Conservation (phyloP, 495 filamentous ascomycete genomes). For the Neurospora africana region DNA sequence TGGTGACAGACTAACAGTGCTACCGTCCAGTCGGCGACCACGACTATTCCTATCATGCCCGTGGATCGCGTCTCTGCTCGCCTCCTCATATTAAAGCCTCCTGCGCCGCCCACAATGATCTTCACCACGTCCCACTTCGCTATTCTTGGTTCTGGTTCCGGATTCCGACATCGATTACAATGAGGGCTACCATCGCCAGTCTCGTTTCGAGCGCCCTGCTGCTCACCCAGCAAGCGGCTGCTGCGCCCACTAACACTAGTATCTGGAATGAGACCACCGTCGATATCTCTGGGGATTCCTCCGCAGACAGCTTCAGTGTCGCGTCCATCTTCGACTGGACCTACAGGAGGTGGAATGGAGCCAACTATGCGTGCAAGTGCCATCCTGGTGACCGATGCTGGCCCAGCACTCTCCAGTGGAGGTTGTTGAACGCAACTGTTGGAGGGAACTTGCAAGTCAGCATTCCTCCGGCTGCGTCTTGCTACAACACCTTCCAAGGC, state of each 20-base stretch:
- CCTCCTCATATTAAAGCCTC: background rate
- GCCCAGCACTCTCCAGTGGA: slow-evolving; percentile 26
- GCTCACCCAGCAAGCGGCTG: slow-evolving; percentile 2
- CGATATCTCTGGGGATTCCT: background rate
- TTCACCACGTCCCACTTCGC: background rate
- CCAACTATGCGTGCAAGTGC: slow-evolving; percentile 35
- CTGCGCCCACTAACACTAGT: background rate
- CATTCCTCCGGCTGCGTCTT: slow-evolving; percentile 29
- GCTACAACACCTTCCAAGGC: slow-evolving; percentile 30
- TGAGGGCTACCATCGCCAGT: slow-evolving; percentile 8
- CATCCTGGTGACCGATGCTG: slow-evolving; percentile 32
- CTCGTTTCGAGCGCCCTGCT: slow-evolving; percentile 11
- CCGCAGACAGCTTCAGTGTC: background rate
- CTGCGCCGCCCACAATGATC: background rate
- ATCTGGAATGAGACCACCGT: background rate
- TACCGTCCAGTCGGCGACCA: background rate
- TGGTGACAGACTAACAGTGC: background rate
- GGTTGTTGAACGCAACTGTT: slow-evolving; percentile 27
- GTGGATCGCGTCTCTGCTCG: background rate
- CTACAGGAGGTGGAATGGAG: slow-evolving; percentile 18
- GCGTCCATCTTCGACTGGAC: slow-evolving; percentile 10
- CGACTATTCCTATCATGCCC: background rate
- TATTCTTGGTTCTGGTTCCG: background rate
- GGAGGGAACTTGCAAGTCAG: slow-evolving; percentile 27
- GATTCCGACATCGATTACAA: slow-evolving; percentile 2